Conservation (phyloP, 768 basidiomycete species). For the Tubosaeta sp. region DNA sequence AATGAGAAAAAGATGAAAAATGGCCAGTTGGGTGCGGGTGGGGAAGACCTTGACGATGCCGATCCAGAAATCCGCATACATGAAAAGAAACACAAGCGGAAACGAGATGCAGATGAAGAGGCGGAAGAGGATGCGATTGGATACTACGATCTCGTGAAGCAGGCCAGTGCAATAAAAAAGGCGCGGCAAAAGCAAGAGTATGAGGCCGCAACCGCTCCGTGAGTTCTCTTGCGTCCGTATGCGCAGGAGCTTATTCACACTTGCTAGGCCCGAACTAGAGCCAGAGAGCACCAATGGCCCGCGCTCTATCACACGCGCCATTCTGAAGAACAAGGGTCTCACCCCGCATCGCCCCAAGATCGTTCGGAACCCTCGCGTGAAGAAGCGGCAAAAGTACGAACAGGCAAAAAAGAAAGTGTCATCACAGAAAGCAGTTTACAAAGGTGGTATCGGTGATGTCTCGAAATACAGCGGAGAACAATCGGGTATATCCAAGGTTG, state of each 20-base stretch:
- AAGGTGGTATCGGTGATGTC: constrained; percentile 72
- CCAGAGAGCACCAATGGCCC: constrained; percentile 60
- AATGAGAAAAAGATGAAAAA: constrained; percentile 35
- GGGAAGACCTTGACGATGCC: constrained; percentile 62
- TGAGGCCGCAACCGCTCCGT: constrained; percentile 63
- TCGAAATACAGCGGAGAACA: constrained; percentile 87
- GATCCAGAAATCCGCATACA: constrained; percentile 38
- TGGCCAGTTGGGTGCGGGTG: constrained; percentile 42
- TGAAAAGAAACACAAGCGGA: constrained; percentile 37
- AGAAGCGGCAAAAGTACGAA: constrained; percentile 91
- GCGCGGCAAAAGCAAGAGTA: constrained; percentile 78
- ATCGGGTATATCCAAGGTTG: constrained; percentile 86
- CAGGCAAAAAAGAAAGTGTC: constrained; percentile 91
- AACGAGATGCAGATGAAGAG: constrained; percentile 35
- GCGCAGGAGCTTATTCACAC: constrained; percentile 3
- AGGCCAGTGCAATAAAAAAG: constrained; percentile 65
- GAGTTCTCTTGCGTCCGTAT: constrained; percentile 20
- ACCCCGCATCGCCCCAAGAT: constrained; percentile 86
- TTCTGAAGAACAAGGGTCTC: constrained; percentile 91
- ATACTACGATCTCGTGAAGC: constrained; percentile 90
- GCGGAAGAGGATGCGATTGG: constrained; percentile 55
- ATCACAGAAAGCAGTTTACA: constrained; percentile 90
- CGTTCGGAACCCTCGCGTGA: constrained; percentile 95
- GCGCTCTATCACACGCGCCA: constrained; percentile 83
- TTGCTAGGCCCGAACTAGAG: constrained; percentile 29